Percentiles rank a stretch among this genome's conserved stretches.
phyloP scores from a whole-genome alignment of 352 stramenopile genomes.

The Elongisporangium undulatum region DNA sequence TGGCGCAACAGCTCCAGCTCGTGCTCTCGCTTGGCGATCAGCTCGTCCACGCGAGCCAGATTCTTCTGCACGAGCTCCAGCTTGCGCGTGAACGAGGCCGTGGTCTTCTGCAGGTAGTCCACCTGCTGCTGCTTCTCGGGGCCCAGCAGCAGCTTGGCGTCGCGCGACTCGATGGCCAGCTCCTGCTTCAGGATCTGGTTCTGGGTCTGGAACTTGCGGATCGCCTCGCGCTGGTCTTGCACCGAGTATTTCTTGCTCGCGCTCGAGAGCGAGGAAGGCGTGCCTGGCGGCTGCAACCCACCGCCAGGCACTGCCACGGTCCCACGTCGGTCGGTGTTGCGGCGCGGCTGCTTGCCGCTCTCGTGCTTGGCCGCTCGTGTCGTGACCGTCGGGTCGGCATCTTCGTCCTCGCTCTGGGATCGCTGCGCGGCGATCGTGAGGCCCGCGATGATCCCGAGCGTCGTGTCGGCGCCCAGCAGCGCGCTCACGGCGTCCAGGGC shows the following conservation, averaged over 20 bases:
- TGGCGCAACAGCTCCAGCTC: constrained; percentile 41
- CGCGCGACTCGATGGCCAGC: constrained; percentile 61
- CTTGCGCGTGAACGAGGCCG: constrained; percentile 44
- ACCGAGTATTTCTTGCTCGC: constrained; percentile 42
- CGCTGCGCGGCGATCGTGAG: constrained; percentile 37
- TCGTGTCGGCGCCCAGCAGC: constrained; percentile 36
- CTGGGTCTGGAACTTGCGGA: constrained; percentile 64
- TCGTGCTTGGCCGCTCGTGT: constrained; percentile 8
- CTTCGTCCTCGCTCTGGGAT: constrained; percentile 25
- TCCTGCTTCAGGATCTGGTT: constrained; percentile 77
- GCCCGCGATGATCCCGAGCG: constrained; percentile 48
- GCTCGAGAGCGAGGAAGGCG: background rate
- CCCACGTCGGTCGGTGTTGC: constrained; percentile 5
- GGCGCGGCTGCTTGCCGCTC: constrained; percentile 2
- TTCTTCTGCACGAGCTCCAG: constrained; percentile 34
- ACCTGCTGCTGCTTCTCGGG: constrained; percentile 52
- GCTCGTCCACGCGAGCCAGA: constrained; percentile 41
- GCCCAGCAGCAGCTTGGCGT: constrained; percentile 42
- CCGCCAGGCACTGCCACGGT: background rate
- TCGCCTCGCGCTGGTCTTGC: constrained; percentile 63
- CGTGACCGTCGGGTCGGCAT: constrained; percentile 7
- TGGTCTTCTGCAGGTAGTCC: constrained; percentile 48
- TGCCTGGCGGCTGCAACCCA: background rate
- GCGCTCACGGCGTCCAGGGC: constrained; percentile 18
- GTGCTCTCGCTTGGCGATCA: constrained; percentile 34